Evolutionary conservation across 495 filamentous ascomycete species (phyloP).

Genomic region (Chlorociboria aeruginascens): DNA sequence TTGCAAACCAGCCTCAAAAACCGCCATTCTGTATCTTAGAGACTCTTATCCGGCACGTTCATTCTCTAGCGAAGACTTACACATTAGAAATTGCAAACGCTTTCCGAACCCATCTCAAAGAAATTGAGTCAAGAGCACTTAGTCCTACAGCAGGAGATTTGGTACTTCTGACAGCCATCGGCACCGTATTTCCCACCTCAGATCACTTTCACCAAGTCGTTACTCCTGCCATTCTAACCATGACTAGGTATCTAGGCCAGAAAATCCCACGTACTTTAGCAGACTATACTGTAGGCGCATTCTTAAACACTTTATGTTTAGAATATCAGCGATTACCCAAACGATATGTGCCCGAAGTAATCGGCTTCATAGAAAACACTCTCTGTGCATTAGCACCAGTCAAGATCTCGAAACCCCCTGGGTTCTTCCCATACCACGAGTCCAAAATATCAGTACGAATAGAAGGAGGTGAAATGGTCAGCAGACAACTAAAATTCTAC

Average conservation of each 20-base stretch:
- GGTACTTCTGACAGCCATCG: conserved; percentile 67
- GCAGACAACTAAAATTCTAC: conserved; percentile 33
- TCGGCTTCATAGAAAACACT: conserved; percentile 69
- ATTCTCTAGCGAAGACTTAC: conserved; percentile 76
- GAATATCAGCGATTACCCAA: conserved; percentile 73
- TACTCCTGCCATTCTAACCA: conserved; percentile 74
- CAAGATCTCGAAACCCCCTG: conserved; percentile 30
- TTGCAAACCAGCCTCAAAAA: conserved; percentile 26
- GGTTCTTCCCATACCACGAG: conserved; percentile 51
- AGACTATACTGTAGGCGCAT: conserved; percentile 65
- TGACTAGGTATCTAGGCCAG: conserved; percentile 73
- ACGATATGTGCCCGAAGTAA: conserved; percentile 76
- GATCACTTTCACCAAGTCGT: conserved; percentile 93
- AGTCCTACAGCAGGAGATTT: conserved; percentile 63
- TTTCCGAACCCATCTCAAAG: conserved; percentile 60
- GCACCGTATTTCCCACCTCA: conserved; percentile 80
- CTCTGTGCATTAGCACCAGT: conserved; percentile 54
- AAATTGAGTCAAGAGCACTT: conserved; percentile 46
- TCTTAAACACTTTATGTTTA: conserved; percentile 59
- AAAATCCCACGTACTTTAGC: conserved; percentile 48
- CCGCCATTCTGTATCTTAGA: conserved; percentile 52
- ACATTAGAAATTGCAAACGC: conserved; percentile 62
- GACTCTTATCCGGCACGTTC: conserved; percentile 62
- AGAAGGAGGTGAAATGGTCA: conserved; percentile 19
- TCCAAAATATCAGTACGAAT: conserved; percentile 42